Evolutionary conservation across 164 flowering plant genomes (phyloP).

Genomic region (Warburgia ugandensis): DNA sequence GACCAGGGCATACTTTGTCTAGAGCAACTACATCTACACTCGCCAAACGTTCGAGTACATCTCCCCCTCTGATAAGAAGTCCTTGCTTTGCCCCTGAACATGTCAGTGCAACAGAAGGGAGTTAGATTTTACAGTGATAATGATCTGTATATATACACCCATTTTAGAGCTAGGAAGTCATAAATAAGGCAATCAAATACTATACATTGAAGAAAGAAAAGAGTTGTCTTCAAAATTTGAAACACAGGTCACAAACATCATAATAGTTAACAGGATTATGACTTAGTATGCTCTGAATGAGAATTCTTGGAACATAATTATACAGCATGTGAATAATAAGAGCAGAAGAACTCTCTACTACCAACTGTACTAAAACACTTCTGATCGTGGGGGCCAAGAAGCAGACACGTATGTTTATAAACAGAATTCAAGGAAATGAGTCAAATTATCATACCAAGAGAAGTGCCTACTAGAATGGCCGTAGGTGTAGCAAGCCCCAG

Average conservation of each 20-base stretch:
- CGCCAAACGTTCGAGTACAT: constrained; percentile 89
- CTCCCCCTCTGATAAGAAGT: constrained; percentile 93
- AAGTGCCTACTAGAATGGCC: constrained; percentile 91
- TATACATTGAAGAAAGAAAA: too few species aligned
- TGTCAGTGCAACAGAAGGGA: constrained; percentile 10
- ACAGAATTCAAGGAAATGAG: neutral
- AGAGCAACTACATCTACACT: constrained; percentile 59
- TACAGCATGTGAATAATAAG: too few species aligned
- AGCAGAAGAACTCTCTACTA: neutral
- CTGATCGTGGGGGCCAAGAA: neutral
- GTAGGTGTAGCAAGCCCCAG: constrained; percentile 98
- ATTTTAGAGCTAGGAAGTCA: too few species aligned
- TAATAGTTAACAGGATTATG: too few species aligned
- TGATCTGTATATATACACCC: too few species aligned
- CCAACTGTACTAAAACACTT: neutral
- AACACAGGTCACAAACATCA: too few species aligned
- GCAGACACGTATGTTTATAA: neutral
- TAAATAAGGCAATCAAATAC: too few species aligned
- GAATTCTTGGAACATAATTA: too few species aligned
- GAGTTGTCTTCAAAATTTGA: too few species aligned
- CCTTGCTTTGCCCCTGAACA: constrained; percentile 88
- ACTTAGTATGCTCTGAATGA: too few species aligned
- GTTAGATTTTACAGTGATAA: too few species aligned
- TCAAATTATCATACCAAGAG: constrained; percentile 58
- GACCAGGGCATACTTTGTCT: constrained; percentile 84